phyloP scores from a whole-genome alignment of 768 basidiomycete genomes.

The Psilocybe subaeruginosa region DNA sequence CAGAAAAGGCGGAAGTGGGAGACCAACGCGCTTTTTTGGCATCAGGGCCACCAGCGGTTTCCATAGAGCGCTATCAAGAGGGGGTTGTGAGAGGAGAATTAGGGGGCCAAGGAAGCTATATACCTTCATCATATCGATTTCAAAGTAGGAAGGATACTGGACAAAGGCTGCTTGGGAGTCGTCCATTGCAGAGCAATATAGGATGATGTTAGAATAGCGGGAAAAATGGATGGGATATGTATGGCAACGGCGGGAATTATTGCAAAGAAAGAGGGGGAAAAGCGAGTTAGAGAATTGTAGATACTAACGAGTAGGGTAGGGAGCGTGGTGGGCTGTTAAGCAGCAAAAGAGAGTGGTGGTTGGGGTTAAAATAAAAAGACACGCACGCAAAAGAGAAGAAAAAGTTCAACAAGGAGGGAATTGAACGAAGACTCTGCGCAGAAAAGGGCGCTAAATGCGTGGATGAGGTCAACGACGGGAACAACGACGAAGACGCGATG shows the following conservation, averaged over 20 bases:
- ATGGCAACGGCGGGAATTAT: conserved; percentile 50
- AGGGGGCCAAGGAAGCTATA: conserved; percentile 18
- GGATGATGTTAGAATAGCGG: conserved; percentile 25
- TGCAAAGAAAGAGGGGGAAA: conserved; percentile 47
- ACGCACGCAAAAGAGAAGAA: conserved; percentile 41
- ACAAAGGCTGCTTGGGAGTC: conserved; percentile 75
- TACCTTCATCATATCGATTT: conserved; percentile 94
- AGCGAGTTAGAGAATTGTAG: conserved; percentile 47
- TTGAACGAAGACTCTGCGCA: conserved; percentile 37
- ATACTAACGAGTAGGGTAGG: conserved; percentile 62
- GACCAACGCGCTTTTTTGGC: conserved; percentile 93
- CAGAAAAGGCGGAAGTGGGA: conserved; percentile 56
- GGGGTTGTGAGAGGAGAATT: conserved; percentile 9
- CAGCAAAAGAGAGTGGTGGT: conserved; percentile 50
- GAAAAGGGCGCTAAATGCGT: conserved; percentile 28
- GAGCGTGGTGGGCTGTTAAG: conserved; percentile 43
- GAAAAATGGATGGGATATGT: conserved; percentile 45
- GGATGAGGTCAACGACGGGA: conserved; percentile 34
- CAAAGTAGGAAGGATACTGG: conserved; percentile 78
- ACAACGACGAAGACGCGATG: conserved; percentile 32
- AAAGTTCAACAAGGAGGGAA: conserved; percentile 36
- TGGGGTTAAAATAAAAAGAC: conserved; percentile 38
- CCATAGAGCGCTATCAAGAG: conserved; percentile 75
- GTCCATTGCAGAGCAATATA: conserved; percentile 57
- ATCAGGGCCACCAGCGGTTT: conserved; percentile 79